phyloP scores from a whole-genome alignment of 306 rosid genomes.

The Mucuna pruriens region DNA sequence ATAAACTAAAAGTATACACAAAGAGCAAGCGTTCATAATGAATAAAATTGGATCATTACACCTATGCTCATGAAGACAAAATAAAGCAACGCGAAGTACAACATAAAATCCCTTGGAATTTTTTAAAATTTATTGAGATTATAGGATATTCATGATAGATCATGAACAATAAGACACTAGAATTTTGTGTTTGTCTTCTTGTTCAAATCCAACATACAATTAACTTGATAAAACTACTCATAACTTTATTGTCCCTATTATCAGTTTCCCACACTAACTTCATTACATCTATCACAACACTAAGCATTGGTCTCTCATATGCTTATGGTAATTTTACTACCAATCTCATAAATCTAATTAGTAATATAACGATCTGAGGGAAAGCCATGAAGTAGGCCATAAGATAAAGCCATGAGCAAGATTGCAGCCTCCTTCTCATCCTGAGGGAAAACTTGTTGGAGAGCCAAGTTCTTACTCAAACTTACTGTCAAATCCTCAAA shows the following conservation, averaged over 20 bases:
- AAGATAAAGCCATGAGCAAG: constrained; percentile 85
- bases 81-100: neutral
- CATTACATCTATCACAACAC: neutral
- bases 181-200: constrained; percentile 49
- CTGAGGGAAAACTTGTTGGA: constrained; percentile 75
- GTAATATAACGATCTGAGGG: constrained; percentile 28
- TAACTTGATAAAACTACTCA: constrained; percentile 21
- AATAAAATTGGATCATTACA: neutral
- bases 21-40: neutral
- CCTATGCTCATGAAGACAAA: neutral
- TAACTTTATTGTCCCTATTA: neutral
- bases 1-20: neutral
- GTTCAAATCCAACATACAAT: constrained; percentile 37
- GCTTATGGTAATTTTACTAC: neutral
- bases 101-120: constrained; percentile 18
- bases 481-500: constrained; percentile 61
- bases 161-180: constrained; percentile 29
- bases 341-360: constrained; percentile 31
- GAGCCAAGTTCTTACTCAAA: constrained; percentile 54
- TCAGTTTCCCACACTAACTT: constrained; percentile 30
- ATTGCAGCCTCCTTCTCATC: constrained; percentile 94
- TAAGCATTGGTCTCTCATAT: constrained; percentile 27
- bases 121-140: constrained; percentile 28
- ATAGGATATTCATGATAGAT: constrained; percentile 15
- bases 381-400: constrained; percentile 72